Evolutionary conservation across 805 yeast species (phyloP), one percentile per base, ranked within the genome.

Genomic region (Ogataea sp.): DNA sequence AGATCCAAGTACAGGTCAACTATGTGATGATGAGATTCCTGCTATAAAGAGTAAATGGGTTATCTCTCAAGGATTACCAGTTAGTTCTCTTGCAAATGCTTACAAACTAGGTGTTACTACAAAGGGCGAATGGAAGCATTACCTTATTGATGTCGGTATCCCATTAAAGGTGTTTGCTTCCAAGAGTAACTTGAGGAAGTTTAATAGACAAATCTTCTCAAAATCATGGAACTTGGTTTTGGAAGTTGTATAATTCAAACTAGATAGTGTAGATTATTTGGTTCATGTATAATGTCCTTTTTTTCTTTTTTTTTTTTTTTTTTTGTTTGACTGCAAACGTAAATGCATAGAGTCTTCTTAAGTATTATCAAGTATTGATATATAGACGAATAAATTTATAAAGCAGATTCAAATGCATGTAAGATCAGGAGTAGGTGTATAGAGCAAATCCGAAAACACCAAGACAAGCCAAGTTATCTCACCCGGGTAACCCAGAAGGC

Each of bases 1-100:
- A 31, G 95, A 85, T 52, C 80, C 88, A 7, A 85, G 93, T 4
- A 75, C 94, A 1, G 97, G 96, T 7, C 61, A 65, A 15, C 50
- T 56, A 13, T 36, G 64, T 61, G 20, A 53, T 55, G 8, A 54
- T 48, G 47, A 63, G 54, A 35, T 48, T 52, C 36, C 40, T 16
- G 23, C 16, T 6, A 52, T 80, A 9, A 58, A 64, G 11, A 64
- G 83, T 41, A 71, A 70, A 42, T 78, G 79, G 62, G 70, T 85
- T 28, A 71, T 80, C 4, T 79, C 89, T 27, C 61, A 80, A 50
- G 95, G 93, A 2, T 62, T 87, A 45, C 94, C 95, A 2, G 57
- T 83, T 34, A 70, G 74, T 17, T 83, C 88, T 0, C 50, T 82
- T 20, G 51, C 73, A 14, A 75, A 75, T 46, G 77, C 83, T 2